Percentiles rank a stretch among this genome's conserved stretches.
Evolutionary conservation across 169 alveolate genomes (phyloP).

Genomic region (Ichthyophthirius multifiliis): DNA sequence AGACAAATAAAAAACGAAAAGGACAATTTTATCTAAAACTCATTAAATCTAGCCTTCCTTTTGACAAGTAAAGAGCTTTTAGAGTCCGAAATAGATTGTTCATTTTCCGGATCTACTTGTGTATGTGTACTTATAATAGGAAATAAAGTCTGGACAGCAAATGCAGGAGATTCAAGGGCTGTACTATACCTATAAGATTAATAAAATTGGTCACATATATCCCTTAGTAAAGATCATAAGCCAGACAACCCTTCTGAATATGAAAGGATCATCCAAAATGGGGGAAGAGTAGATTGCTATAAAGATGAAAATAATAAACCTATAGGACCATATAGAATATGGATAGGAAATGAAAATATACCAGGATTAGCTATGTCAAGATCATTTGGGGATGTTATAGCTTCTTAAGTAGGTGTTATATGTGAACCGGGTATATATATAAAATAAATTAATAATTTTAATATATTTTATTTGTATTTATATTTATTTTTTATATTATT

Average conservation of each 20-base stretch:
- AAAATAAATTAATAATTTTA: background rate
- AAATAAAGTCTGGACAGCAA: slow-evolving; percentile 58
- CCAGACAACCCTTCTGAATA: slow-evolving; percentile 73
- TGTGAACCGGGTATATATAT: slow-evolving; percentile 54
- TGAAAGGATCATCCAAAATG: slow-evolving; percentile 53
- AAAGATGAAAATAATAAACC: slow-evolving; percentile 39
- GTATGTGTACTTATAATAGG: slow-evolving; percentile 37
- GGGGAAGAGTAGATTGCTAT: slow-evolving; percentile 65
- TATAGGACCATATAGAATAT: slow-evolving; percentile 72
- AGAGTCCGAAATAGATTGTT: background rate
- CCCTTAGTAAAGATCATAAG: slow-evolving; percentile 75
- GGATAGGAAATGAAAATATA: slow-evolving; percentile 66
- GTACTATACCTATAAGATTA: slow-evolving; percentile 14
- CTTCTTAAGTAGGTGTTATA: slow-evolving; percentile 71
- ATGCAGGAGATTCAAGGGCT: slow-evolving; percentile 79
- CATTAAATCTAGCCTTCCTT: too few relatives aligned
- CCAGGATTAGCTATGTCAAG: slow-evolving; percentile 86
- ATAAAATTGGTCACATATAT: slow-evolving; percentile 7
- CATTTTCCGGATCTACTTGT: slow-evolving; percentile 60
- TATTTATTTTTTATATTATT: background rate
- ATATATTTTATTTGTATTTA: background rate
- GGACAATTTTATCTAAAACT: too few relatives aligned
- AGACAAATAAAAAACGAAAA: slow-evolving; percentile 21
- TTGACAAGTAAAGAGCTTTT: too few relatives aligned
- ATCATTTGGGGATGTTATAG: slow-evolving; percentile 81